Evolutionary conservation across 768 basidiomycete genomes (phyloP).

Genomic region (Hypsizygus marmoreus): DNA sequence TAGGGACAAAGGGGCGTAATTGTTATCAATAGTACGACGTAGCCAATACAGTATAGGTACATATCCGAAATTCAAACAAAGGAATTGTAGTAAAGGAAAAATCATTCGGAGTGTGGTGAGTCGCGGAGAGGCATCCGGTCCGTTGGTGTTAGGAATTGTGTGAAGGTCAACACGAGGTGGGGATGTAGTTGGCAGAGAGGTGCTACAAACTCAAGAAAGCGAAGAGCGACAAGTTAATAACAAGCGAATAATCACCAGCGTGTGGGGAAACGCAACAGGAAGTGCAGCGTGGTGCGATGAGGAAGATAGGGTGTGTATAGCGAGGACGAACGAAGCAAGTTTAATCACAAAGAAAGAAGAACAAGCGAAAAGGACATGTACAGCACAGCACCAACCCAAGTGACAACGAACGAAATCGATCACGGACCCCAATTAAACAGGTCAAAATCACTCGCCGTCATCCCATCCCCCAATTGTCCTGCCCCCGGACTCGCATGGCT

Average conservation of each 20-base stretch:
- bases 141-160: too few relatives aligned
- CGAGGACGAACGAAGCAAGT: too few relatives aligned
- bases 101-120: not conserved
- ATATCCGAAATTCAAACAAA: constrained; percentile 20
- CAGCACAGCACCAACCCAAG: too few relatives aligned
- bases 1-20: not conserved
- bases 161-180: too few relatives aligned
- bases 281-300: too few relatives aligned
- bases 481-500: constrained; percentile 4
- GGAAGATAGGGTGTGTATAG: too few relatives aligned
- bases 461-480: too few relatives aligned
- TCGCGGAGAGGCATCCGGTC: not conserved
- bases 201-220: constrained; percentile 24
- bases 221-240: constrained; percentile 22
- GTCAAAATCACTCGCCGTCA: constrained; percentile 51
- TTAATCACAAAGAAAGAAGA: too few relatives aligned
- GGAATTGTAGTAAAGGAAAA: not conserved
- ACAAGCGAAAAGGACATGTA: too few relatives aligned
- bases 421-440: constrained; percentile 60
- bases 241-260: constrained; percentile 22
- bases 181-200: constrained; percentile 9
- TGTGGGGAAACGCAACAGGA: too few relatives aligned
- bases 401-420: constrained; percentile 25
- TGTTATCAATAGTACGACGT: constrained; percentile 21
- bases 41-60: constrained; percentile 30